These are phyloP conservation scores for Exophiala alcalophila DNA, from an alignment of 2,329 filamentous ascomycete species.

Conservation along the genomic window DNA sequence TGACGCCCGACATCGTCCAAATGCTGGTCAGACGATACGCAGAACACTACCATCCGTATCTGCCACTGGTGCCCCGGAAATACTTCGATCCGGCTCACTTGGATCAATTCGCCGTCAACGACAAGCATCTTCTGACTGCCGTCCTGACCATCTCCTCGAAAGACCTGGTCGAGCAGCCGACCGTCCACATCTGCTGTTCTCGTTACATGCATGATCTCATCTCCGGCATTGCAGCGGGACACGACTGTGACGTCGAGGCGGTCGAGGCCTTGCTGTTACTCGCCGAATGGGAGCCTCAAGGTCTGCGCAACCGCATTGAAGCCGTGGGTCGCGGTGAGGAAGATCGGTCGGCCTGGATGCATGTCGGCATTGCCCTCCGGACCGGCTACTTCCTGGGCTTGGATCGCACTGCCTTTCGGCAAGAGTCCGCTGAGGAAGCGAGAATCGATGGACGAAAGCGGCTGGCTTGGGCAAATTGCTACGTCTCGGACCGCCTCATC, in stretches of 20 bases:
- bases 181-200: slow-evolving; percentile 64
- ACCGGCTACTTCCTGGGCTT: slow-evolving; percentile 68
- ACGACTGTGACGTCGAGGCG: slow-evolving; percentile 65
- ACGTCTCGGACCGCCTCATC: slow-evolving; percentile 65
- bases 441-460: slow-evolving; percentile 61
- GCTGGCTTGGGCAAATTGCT: slow-evolving; percentile 67
- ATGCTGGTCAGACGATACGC: slow-evolving; percentile 59
- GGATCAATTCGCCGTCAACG: slow-evolving; percentile 56
- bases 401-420: slow-evolving; percentile 65
- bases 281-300: slow-evolving; percentile 70
- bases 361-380: slow-evolving; percentile 66
- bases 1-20: slow-evolving; percentile 51
- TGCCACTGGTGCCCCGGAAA: slow-evolving; percentile 62
- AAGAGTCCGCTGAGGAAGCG: slow-evolving; percentile 58
- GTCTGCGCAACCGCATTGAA: slow-evolving; percentile 57
- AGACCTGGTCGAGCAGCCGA: slow-evolving; percentile 62
- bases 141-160: slow-evolving; percentile 69
- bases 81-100: slow-evolving; percentile 57
- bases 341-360: slow-evolving; percentile 74
- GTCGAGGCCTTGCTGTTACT: slow-evolving; percentile 68
- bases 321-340: slow-evolving; percentile 69
- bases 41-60: slow-evolving; percentile 66
- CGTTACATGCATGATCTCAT: slow-evolving; percentile 68
- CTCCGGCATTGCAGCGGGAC: slow-evolving; percentile 63
- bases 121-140: slow-evolving; percentile 66